A percentile compares a stretch with the other conserved stretches of the same genome.
phyloP scores from a whole-genome alignment of 2,329 filamentous ascomycete genomes.

The Trichoderma oligosporum region DNA sequence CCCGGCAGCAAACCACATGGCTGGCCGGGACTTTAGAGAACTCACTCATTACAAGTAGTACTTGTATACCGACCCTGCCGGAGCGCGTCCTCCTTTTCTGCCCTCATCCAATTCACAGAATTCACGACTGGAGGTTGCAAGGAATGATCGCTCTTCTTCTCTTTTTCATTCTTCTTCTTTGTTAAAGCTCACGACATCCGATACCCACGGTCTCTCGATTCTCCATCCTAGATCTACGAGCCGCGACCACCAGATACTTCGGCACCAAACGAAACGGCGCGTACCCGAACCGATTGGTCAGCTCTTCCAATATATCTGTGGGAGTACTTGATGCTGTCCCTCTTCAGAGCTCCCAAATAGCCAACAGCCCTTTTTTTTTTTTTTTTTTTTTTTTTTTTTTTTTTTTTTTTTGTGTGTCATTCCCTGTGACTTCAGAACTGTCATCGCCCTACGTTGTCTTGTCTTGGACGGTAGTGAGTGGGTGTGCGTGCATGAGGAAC shows the following conservation, averaged over 20 bases:
- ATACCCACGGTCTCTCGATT: neutral
- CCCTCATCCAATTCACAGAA: neutral
- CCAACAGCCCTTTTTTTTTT: neutral
- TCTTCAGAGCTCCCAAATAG: neutral
- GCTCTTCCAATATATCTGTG: neutral
- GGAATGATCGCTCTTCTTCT: neutral
- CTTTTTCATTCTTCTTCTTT: neutral
- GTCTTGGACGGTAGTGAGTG: neutral
- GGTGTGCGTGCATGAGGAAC: constrained; percentile 11
- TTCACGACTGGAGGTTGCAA: neutral
- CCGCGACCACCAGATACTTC: neutral
- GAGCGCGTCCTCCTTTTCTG: constrained; percentile 10
- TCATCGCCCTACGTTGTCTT: too few relatives aligned
- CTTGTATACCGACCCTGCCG: constrained; percentile 19
- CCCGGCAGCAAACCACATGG: neutral
- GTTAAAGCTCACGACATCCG: too few relatives aligned
- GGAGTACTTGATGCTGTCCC: too few relatives aligned
- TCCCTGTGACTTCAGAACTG: too few relatives aligned
- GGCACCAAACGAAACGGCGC: neutral
- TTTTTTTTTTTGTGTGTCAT: too few relatives aligned
- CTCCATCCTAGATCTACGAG: constrained; percentile 4
- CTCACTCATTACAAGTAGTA: too few relatives aligned
- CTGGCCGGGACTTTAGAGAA: too few relatives aligned
- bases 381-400: too few relatives aligned
- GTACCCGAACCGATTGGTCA: constrained; percentile 12